These are phyloP conservation scores for Cryptosporidium viatorum DNA, from an alignment of 169 alveolate genomes.

Conservation along the genomic window DNA sequence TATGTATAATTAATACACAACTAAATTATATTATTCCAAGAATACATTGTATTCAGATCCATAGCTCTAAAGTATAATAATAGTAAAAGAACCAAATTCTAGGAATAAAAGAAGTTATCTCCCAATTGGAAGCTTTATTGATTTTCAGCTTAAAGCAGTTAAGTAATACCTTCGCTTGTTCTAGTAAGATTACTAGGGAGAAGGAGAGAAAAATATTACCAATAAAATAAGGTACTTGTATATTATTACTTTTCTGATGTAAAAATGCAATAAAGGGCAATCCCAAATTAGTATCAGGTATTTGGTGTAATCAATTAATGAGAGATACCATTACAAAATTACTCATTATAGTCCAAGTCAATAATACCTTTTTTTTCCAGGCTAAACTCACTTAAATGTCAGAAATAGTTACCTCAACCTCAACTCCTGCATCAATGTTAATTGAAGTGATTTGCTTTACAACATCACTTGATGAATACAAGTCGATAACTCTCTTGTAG, in stretches of 20 bases:
- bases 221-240: not conserved
- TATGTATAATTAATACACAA: not conserved
- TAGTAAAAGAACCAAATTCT: constrained; percentile 10
- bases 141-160: not conserved
- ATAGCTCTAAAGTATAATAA: not conserved
- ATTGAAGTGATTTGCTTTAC: constrained; percentile 96
- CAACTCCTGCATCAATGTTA: constrained; percentile 97
- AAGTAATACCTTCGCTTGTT: not conserved
- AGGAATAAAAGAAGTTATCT: constrained; percentile 3
- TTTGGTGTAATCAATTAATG: not conserved
- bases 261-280: not conserved
- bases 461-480: constrained; percentile 96
- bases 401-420: constrained; percentile 95
- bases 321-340: not conserved
- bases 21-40: not conserved
- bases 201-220: not conserved
- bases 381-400: constrained; percentile 78
- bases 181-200: too few relatives aligned
- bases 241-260: not conserved
- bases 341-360: constrained; percentile 3
- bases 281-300: not conserved
- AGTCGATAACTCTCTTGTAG: constrained; percentile 97
- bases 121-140: not conserved
- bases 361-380: constrained; percentile 11
- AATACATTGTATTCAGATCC: not conserved